Evolutionary conservation across 441 rosid genomes (phyloP).

Genomic region (Kokia cookei): DNA sequence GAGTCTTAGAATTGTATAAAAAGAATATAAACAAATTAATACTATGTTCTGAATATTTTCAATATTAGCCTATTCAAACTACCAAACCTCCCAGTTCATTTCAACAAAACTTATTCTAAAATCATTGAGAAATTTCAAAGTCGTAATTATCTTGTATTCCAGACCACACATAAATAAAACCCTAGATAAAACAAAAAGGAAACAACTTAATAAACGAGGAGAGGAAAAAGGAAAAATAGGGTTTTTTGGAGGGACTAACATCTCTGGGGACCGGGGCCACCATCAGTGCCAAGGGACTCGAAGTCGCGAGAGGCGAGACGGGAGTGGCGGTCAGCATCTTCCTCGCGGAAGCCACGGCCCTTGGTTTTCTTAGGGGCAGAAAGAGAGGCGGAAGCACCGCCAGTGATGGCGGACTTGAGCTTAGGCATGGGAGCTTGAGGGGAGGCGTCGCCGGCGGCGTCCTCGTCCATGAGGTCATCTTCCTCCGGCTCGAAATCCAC

Average conservation of each 20-base stretch:
- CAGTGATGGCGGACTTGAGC: conserved; percentile 77
- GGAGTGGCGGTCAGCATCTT: conserved; percentile 62
- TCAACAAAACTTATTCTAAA: background rate
- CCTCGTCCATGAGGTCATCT: conserved; percentile 97
- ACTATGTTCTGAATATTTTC: background rate
- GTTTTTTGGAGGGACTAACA: conserved; percentile 32
- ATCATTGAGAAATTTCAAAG: background rate
- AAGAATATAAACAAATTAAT: background rate
- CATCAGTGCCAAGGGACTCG: conserved; percentile 73
- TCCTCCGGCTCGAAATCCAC: conserved; percentile 94
- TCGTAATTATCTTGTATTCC: background rate
- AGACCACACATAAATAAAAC: background rate
- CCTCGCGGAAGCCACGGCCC: conserved; percentile 88
- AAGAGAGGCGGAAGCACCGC: conserved; percentile 43
- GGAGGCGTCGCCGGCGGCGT: conserved; percentile 51
- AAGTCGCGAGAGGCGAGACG: conserved; percentile 76
- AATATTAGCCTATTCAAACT: background rate
- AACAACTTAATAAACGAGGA: background rate
- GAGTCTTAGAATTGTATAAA: too few relatives aligned
- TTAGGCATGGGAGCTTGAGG: conserved; percentile 66
- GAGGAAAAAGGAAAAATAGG: background rate
- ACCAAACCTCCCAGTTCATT: background rate
- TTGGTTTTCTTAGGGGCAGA: conserved; percentile 58
- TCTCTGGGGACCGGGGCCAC: conserved; percentile 85
- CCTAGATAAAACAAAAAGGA: background rate